Percentiles rank a stretch among this genome's conserved stretches.
Conservation (phyloP, 768 basidiomycete species). For the Leccinum fibrillosum region DNA sequence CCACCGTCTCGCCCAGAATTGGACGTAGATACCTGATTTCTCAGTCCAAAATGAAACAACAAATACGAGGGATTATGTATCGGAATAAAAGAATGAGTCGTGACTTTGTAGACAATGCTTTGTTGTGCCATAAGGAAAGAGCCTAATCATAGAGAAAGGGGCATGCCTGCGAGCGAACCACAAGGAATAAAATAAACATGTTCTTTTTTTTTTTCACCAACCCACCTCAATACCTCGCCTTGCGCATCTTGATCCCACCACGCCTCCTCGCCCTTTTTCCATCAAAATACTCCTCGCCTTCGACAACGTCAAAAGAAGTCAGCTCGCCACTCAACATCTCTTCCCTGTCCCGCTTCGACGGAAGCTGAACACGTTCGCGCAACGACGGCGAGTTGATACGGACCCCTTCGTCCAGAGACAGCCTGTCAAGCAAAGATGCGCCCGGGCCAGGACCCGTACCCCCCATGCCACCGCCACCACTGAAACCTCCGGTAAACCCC, state of each 20-base stretch:
- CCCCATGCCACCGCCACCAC: background rate
- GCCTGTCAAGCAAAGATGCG: slow-evolving; percentile 37
- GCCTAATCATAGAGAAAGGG: background rate
- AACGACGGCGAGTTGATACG: slow-evolving; percentile 24
- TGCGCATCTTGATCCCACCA: slow-evolving; percentile 21
- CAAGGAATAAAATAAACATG: background rate
- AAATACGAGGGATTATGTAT: slow-evolving; percentile 20
- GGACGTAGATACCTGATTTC: background rate
- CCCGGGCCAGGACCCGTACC: slow-evolving; percentile 13
- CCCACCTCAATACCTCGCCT: slow-evolving; percentile 11
- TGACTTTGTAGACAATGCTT: background rate
- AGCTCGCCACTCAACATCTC: slow-evolving; percentile 23
- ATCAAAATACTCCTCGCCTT: slow-evolving; percentile 22
- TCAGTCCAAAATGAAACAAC: slow-evolving; percentile 2
- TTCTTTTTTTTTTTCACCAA: background rate
- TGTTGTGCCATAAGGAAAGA: background rate
- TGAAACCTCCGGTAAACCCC: background rate
- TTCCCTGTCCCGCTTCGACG: slow-evolving; percentile 31
- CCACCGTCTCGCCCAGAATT: background rate
- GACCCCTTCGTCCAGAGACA: slow-evolving; percentile 26
- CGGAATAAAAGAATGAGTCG: slow-evolving; percentile 12
- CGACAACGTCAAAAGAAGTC: slow-evolving; percentile 4
- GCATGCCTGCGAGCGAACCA: background rate
- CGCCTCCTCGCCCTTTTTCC: slow-evolving; percentile 24
- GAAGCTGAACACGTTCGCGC: slow-evolving; percentile 38